These are phyloP conservation scores for Solanum arcanum DNA, from an alignment of 257 asterid species.

Conservation along the genomic window DNA sequence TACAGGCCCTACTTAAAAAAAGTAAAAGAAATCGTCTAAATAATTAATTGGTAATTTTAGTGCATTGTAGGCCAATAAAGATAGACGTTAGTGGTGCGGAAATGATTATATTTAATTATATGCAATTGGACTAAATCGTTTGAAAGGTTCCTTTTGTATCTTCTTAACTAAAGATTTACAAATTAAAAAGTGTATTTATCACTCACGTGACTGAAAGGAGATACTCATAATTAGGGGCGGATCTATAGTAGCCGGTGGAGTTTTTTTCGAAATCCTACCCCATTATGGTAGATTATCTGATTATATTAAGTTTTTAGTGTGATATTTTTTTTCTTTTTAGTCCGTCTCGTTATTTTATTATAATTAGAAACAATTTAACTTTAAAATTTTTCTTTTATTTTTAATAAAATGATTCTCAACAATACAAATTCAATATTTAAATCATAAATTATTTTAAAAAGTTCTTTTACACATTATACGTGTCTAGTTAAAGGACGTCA, in stretches of 20 bases:
- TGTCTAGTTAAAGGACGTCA: too few relatives aligned
- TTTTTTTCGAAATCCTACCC: background rate
- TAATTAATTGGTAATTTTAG: constrained; percentile 1
- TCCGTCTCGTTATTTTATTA: too few relatives aligned
- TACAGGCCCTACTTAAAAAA: constrained; percentile 5
- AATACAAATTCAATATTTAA: too few relatives aligned
- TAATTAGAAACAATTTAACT: too few relatives aligned
- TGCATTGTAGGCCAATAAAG: background rate
- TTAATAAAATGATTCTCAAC: too few relatives aligned
- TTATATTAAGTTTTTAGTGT: too few relatives aligned
- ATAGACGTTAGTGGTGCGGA: background rate
- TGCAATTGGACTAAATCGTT: background rate
- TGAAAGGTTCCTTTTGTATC: background rate
- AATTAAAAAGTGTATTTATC: background rate
- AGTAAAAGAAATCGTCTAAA: background rate
- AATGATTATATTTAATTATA: background rate
- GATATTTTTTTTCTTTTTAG: too few relatives aligned
- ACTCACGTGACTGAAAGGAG: background rate
- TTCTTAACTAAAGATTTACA: background rate
- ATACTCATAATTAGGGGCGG: background rate
- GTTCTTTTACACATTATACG: too few relatives aligned
- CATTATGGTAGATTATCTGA: background rate
- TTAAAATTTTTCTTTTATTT: too few relatives aligned
- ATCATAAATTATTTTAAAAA: too few relatives aligned
- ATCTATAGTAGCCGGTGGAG: background rate